These are phyloP conservation scores for Hypomontagnella monticulosa DNA, from an alignment of 495 filamentous ascomycete genomes.

Conservation along the genomic window DNA sequence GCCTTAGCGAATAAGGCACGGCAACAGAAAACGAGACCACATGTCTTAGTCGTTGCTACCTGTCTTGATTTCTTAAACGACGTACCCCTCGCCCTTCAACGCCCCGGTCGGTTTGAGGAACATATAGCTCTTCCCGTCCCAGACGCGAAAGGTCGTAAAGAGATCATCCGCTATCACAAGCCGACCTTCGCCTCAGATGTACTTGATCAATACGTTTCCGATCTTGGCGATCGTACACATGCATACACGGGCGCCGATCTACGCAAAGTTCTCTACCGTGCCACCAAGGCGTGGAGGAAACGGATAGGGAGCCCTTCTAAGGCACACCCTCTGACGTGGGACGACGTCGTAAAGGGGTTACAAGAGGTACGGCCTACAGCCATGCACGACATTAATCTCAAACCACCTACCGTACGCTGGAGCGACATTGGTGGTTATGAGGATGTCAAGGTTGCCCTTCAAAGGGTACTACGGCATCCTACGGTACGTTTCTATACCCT, in stretches of 20 bases:
- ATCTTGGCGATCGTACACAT: conserved; percentile 62
- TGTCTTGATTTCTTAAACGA: conserved; percentile 76
- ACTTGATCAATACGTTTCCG: conserved; percentile 51
- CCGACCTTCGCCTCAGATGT: conserved; percentile 48
- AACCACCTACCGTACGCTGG: conserved; percentile 88
- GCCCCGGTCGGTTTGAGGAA: conserved; percentile 69
- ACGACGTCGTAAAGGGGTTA: conserved; percentile 57
- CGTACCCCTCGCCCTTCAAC: conserved; percentile 77
- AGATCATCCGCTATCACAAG: conserved; percentile 72
- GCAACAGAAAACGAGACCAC: conserved; percentile 48
- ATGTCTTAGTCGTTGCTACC: conserved; percentile 74
- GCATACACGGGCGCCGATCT: conserved; percentile 64
- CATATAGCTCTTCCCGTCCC: conserved; percentile 87
- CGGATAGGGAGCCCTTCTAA: conserved; percentile 30
- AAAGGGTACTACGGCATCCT: conserved; percentile 38
- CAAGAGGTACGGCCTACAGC: conserved; percentile 74
- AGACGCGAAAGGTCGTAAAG: conserved; percentile 71
- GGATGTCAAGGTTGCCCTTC: conserved; percentile 72
- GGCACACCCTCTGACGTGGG: conserved; percentile 41
- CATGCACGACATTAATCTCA: conserved; percentile 89
- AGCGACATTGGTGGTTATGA: conserved; percentile 90
- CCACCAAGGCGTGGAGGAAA: conserved; percentile 46
- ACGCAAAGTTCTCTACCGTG: conserved; percentile 52
- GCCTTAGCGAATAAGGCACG: conserved; percentile 50
- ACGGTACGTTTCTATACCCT: conserved; percentile 26